Evolutionary conservation across 371 early-diverging fungal species (phyloP).

Genomic region (Coemansia sp.): DNA sequence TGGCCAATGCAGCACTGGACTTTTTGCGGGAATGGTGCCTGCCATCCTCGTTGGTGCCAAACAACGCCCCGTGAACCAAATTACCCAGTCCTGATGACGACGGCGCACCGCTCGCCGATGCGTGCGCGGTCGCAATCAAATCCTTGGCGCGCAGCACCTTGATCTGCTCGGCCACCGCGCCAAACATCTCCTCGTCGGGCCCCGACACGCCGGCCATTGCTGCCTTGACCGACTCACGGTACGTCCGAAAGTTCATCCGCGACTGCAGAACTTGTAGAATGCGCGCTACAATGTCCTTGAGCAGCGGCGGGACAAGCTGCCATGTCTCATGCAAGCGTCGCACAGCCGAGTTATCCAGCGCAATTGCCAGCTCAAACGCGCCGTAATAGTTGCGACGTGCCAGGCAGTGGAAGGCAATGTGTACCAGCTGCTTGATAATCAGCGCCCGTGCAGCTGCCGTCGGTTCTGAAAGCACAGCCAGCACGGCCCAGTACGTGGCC

Average conservation of each 20-base stretch:
- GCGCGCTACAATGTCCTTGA: conserved; percentile 43
- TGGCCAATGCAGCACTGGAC: conserved; percentile 17
- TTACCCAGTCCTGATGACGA: conserved; percentile 30
- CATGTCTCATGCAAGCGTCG: conserved; percentile 55
- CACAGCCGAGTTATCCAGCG: conserved; percentile 58
- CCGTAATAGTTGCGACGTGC: conserved; percentile 62
- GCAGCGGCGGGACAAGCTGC: conserved; percentile 49
- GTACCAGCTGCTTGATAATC: conserved; percentile 56
- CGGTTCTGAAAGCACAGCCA: conserved; percentile 42
- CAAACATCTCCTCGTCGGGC: conserved; percentile 50
- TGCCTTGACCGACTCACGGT: conserved; percentile 53
- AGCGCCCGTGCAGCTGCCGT: conserved; percentile 53
- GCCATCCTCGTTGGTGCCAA: conserved; percentile 29
- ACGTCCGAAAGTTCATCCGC: conserved; percentile 53
- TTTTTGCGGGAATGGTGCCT: conserved; percentile 45
- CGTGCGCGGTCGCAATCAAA: conserved; percentile 26
- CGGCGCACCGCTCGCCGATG: conserved; percentile 20
- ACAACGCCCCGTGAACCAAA: conserved; percentile 41
- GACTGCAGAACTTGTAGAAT: conserved; percentile 48
- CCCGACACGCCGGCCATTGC: conserved; percentile 47
- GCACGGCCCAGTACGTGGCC: conserved; percentile 61
- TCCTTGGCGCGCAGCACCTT: conserved; percentile 44
- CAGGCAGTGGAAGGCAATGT: conserved; percentile 58
- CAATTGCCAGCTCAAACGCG: conserved; percentile 64
- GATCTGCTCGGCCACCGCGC: conserved; percentile 34